Conservation (phyloP, 73 alveolate species). For the Blepharisma japonicum region DNA sequence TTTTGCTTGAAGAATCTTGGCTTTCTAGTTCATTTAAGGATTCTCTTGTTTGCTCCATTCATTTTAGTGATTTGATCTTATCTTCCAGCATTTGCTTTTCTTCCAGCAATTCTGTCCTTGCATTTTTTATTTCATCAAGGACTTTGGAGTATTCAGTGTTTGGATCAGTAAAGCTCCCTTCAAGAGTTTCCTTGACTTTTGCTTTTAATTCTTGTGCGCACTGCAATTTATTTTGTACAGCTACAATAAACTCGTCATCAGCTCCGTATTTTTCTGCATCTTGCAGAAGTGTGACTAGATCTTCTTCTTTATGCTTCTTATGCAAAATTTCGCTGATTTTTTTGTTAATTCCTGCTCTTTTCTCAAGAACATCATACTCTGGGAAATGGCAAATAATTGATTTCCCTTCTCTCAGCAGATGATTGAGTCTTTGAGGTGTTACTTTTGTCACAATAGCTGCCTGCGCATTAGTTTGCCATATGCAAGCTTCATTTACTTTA, state of each 20-base stretch:
- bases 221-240: neutral
- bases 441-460: neutral
- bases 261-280: slow-evolving; percentile 6
- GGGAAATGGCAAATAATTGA: slow-evolving; percentile 27
- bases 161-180: neutral
- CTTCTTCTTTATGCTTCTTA: slow-evolving; percentile 27
- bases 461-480: neutral
- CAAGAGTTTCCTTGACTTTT: slow-evolving; percentile 3
- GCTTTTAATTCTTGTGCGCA: neutral
- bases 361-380: neutral
- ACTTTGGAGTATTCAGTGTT: neutral
- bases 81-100: slow-evolving; percentile 3
- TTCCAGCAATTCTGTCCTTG: neutral
- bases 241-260: slow-evolving; percentile 27
- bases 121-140: slow-evolving; percentile 9
- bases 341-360: slow-evolving; percentile 7
- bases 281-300: neutral
- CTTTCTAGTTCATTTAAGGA: slow-evolving; percentile 15
- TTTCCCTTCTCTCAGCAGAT: slow-evolving; percentile 3
- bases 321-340: slow-evolving; percentile 1
- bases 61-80: neutral
- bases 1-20: neutral
- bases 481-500: slow-evolving; percentile 14
- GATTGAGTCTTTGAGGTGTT: neutral
- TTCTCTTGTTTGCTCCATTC: neutral